Base-by-base conservation (phyloP, 345 rosid species). In the sweet orange (Citrus sinensis) region DNA sequence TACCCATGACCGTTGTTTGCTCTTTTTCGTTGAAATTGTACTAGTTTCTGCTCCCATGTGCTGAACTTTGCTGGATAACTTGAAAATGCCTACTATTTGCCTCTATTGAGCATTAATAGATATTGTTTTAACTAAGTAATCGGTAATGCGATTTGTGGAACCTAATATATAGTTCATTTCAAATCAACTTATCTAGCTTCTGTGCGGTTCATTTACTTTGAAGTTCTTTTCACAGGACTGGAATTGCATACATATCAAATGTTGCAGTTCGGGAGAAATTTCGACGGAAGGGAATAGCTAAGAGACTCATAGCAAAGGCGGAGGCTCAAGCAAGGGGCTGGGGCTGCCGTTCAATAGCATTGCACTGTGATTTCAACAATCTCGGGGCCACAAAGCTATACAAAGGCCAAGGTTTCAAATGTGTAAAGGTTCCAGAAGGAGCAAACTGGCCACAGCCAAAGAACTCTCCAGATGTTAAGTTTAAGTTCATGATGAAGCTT, bases 401-500 rank as follows among this genome's bases (percentile, higher is more conserved):
- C 87, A 87, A 78, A 85, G 88, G 89, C 73, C 94, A 86, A 83
- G 95, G 97, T 67, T 94, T 88, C 81, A 91, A 84, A 81, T 83
- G 85, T 79, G 84, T 96, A 16, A 88, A 87, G 85, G 93, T 89
- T 60, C 95, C 98, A 0, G 93, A 89, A 78, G 94, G 95, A 68
- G 97, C 97, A 19, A 89, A 84, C 71, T 94, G 97, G 97, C 98
- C 98, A 1, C 82, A 80, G 61, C 99, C 97, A 0, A 90, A 77
- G 87, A 90, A 88, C 16, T 78, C 95, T 4, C 94, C 93, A 0
- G 94, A 90, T 79, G 37, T 89, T 32, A 86, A 84, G 73, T 92
- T 91, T 83, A 81, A 49, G 85, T 91, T 96, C 84, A 96, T 96
- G 99, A 92, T 92, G 97, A 96, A 96, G 86, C 98, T 94, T 74